These are phyloP conservation scores for Globisporangium sylvaticum DNA, from an alignment of 352 stramenopile species.

Conservation along the genomic window DNA sequence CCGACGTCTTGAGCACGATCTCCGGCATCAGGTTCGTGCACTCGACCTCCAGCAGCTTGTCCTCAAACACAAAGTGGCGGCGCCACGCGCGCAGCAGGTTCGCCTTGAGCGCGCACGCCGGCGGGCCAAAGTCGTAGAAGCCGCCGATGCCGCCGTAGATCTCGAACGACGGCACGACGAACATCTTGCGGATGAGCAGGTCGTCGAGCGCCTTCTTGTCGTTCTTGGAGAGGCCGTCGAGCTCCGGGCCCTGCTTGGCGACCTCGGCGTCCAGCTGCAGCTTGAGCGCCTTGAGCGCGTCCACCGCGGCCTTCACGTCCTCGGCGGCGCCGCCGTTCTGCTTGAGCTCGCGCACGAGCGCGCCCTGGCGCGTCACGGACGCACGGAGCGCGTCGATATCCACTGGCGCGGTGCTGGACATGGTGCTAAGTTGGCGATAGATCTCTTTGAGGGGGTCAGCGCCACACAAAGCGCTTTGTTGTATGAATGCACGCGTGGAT, in stretches of 20 bases:
- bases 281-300: conserved; percentile 93
- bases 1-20: conserved; percentile 97
- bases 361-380: conserved; percentile 94
- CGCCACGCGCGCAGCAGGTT: conserved; percentile 97
- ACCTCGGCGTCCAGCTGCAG: conserved; percentile 79
- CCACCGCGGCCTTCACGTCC: conserved; percentile 89
- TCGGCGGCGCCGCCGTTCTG: conserved; percentile 89
- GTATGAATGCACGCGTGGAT: neutral
- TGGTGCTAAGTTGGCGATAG: conserved; percentile 9
- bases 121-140: conserved; percentile 98
- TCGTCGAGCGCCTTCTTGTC: conserved; percentile 95
- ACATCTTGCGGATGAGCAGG: conserved; percentile 98
- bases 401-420: conserved; percentile 32
- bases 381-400: conserved; percentile 93
- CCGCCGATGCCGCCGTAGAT: conserved; percentile 98
- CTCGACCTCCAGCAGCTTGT: conserved; percentile 99
- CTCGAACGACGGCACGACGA: conserved; percentile 98
- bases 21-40: conserved; percentile 98
- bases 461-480: conserved; percentile 4
- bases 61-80: conserved; percentile 97
- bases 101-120: conserved; percentile 93
- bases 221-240: conserved; percentile 60
- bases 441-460: conserved; percentile 7
- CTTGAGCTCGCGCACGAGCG: conserved; percentile 95
- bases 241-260: conserved; percentile 59